phyloP scores from a whole-genome alignment of 192 early-diverging fungal genomes.

The Allomyces macrogynus region DNA sequence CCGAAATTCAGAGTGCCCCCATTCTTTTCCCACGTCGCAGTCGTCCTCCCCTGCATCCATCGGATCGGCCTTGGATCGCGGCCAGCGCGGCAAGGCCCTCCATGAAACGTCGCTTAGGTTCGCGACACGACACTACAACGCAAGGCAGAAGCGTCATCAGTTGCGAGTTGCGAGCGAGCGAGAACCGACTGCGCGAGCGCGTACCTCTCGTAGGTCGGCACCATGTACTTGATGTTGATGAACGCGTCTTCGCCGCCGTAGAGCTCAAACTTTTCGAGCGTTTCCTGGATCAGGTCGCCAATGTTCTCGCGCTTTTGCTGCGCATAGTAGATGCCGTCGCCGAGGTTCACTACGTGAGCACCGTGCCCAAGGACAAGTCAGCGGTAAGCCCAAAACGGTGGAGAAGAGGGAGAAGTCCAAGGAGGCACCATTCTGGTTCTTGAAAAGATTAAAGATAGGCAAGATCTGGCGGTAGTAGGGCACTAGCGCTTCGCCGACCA shows the following conservation, averaged over 20 bases:
- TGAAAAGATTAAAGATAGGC: slow-evolving; percentile 41
- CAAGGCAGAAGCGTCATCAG: too few species aligned
- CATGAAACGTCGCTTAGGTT: too few species aligned
- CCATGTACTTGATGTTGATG: slow-evolving; percentile 51
- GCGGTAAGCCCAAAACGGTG: too few species aligned
- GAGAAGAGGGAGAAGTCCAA: not conserved
- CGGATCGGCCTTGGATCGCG: too few species aligned
- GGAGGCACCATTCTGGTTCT: slow-evolving; percentile 34
- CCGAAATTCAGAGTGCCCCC: too few species aligned
- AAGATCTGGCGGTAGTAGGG: slow-evolving; percentile 42
- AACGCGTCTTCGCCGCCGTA: slow-evolving; percentile 44
- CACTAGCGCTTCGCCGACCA: slow-evolving; percentile 42
- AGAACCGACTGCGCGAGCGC: too few species aligned
- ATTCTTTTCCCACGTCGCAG: too few species aligned
- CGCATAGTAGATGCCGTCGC: slow-evolving; percentile 42
- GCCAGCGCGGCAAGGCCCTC: too few species aligned
- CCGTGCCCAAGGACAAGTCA: too few species aligned
- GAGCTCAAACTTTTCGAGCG: slow-evolving; percentile 41
- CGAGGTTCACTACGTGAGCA: slow-evolving; percentile 26
- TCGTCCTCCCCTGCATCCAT: too few species aligned
- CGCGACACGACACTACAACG: too few species aligned
- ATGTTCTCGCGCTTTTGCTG: slow-evolving; percentile 47
- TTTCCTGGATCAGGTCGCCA: slow-evolving; percentile 42
- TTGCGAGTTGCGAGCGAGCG: too few species aligned
- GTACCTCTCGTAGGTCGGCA: slow-evolving; percentile 15